A percentile compares a stretch with the other conserved stretches of the same genome.
phyloP scores from a whole-genome alignment of 2,329 filamentous ascomycete species.

The Cytospora piceae region DNA sequence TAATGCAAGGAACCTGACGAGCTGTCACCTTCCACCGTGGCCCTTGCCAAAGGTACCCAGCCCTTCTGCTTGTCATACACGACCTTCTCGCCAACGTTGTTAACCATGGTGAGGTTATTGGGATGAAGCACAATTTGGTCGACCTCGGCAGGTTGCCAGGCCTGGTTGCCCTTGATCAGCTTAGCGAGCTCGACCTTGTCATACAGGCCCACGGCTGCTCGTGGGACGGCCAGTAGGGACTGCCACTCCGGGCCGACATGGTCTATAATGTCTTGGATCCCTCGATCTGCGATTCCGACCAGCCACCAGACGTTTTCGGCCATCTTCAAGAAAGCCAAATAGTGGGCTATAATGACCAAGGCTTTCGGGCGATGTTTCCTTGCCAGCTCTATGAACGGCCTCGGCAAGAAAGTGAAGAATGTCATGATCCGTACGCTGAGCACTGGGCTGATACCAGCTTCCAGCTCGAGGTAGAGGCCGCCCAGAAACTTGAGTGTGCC shows the following conservation, averaged over 20 bases:
- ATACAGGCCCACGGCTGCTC: conserved; percentile 41
- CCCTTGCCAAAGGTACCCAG: conserved; percentile 9
- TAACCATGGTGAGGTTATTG: conserved; percentile 27
- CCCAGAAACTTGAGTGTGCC: conserved; percentile 54
- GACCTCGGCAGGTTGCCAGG: conserved; percentile 43
- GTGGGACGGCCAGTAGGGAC: conserved; percentile 47
- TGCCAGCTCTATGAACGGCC: conserved; percentile 48
- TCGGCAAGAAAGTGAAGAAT: conserved; percentile 56
- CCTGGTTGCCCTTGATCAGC: conserved; percentile 49
- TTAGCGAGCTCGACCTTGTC: conserved; percentile 44
- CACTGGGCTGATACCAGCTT: conserved; percentile 47
- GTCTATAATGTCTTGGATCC: conserved; percentile 49
- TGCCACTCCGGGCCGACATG: conserved; percentile 47
- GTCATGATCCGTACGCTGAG: conserved; percentile 56
- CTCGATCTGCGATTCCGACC: conserved; percentile 48
- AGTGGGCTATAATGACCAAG: conserved; percentile 57
- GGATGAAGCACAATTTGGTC: conserved; percentile 31
- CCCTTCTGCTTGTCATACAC: conserved; percentile 19
- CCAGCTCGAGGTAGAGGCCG: conserved; percentile 55
- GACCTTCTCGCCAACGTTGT: conserved; percentile 29
- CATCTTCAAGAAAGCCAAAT: conserved; percentile 54
- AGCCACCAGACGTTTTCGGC: conserved; percentile 53
- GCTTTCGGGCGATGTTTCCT: conserved; percentile 48
- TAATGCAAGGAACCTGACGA: neutral
- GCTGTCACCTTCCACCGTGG: neutral